Percentiles rank a stretch among this genome's conserved stretches.
Conservation (phyloP, 257 asterid genomes). For the Verbascum thapsus region DNA sequence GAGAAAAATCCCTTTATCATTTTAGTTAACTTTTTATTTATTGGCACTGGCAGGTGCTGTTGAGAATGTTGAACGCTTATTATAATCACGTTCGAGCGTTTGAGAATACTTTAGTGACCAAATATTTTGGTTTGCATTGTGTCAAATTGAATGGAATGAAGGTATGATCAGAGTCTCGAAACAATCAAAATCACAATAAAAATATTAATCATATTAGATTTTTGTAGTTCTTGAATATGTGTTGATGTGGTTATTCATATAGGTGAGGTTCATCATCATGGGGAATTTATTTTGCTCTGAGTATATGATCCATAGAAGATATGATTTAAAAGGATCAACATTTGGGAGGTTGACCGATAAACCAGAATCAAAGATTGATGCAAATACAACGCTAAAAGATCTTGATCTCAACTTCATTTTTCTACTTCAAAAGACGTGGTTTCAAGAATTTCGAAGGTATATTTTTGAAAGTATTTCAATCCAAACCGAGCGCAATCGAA, state of each 20-base stretch:
- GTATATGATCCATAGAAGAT: conserved; percentile 71
- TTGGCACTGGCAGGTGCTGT: conserved; percentile 48
- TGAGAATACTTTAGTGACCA: conserved; percentile 66
- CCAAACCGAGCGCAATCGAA: no score
- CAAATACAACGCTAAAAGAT: conserved; percentile 88
- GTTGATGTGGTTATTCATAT: conserved; percentile 24
- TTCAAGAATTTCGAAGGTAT: conserved; percentile 80
- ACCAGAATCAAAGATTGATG: conserved; percentile 84
- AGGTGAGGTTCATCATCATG: conserved; percentile 90
- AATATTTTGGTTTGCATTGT: conserved; percentile 66
- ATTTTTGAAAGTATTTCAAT: background rate
- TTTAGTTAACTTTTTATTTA: background rate
- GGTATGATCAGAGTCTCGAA: conserved; percentile 40
- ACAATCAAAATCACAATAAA: no score
- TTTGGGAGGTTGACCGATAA: conserved; percentile 86
- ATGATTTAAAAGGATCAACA: conserved; percentile 92
- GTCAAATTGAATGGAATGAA: conserved; percentile 70
- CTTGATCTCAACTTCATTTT: conserved; percentile 87
- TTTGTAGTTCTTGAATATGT: background rate
- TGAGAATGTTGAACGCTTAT: conserved; percentile 68
- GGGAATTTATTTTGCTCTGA: conserved; percentile 84
- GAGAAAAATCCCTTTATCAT: background rate
- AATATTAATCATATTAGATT: background rate
- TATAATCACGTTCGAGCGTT: conserved; percentile 60
- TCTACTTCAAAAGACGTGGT: conserved; percentile 80